Conservation (phyloP, 1,284 basidiomycete species). For the Leucoagaricus sp. region DNA sequence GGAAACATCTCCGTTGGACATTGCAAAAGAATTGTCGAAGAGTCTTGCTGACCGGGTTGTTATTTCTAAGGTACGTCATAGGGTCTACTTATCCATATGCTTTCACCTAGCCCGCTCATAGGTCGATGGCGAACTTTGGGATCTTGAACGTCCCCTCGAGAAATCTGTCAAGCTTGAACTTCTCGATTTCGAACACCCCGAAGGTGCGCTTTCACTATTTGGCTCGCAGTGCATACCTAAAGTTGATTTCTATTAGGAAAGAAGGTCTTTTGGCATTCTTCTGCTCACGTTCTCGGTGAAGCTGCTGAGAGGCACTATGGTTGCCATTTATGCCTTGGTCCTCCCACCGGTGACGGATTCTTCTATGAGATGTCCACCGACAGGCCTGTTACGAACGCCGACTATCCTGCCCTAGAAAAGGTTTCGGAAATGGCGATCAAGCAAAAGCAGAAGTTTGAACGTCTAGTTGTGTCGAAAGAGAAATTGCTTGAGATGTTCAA, state of each 20-base stretch:
- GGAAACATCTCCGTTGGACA: conserved; percentile 95
- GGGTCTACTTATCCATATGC: conserved; percentile 1
- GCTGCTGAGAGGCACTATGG: conserved; percentile 97
- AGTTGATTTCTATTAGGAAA: conserved; percentile 57
- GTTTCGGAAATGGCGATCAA: conserved; percentile 88
- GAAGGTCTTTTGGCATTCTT: conserved; percentile 99
- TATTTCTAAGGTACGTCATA: conserved; percentile 81
- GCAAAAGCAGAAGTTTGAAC: conserved; percentile 97
- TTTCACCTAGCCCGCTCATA: conserved; percentile 26
- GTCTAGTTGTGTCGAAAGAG: conserved; percentile 92
- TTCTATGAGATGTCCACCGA: conserved; percentile 97
- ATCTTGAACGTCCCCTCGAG: conserved; percentile 93
- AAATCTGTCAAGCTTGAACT: conserved; percentile 80
- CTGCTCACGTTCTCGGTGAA: conserved; percentile 98
- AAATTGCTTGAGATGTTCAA: conserved; percentile 96
- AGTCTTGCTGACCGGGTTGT: conserved; percentile 89
- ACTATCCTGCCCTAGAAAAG: conserved; percentile 92
- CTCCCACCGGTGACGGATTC: conserved; percentile 98
- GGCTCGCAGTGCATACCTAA: not conserved
- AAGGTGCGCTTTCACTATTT: conserved; percentile 56
- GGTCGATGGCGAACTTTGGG: conserved; percentile 93
- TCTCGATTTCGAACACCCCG: conserved; percentile 93
- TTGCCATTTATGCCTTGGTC: conserved; percentile 96
- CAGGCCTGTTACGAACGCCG: conserved; percentile 73
- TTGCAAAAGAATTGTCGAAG: conserved; percentile 88